A percentile compares a stretch with the other conserved stretches of the same genome.
These are phyloP conservation scores for Dioscorea dumetorum DNA, from an alignment of 106 monocot species.

Conservation along the genomic window DNA sequence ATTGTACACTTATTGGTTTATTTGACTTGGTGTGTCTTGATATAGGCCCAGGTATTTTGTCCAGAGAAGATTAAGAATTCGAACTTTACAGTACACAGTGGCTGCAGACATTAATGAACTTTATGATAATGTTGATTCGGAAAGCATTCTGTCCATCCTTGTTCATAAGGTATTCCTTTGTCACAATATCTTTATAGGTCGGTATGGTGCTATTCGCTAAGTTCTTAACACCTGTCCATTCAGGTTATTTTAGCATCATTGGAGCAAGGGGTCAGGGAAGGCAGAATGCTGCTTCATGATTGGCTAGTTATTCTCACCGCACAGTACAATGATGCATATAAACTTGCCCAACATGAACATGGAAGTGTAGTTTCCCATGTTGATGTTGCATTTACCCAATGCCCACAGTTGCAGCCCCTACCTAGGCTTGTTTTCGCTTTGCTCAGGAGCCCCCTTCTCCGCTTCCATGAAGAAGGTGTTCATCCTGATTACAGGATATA, in stretches of 20 bases:
- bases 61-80: slow-evolving; percentile 75
- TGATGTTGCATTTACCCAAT: slow-evolving; percentile 79
- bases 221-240: too few species aligned
- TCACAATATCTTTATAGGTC: background rate
- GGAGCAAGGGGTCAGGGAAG: slow-evolving; percentile 97
- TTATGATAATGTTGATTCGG: slow-evolving; percentile 86
- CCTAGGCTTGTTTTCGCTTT: slow-evolving; percentile 93
- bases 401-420: slow-evolving; percentile 77
- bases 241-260: slow-evolving; percentile 90
- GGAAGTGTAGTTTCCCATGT: slow-evolving; percentile 28
- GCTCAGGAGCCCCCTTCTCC: slow-evolving; percentile 85
- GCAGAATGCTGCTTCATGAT: slow-evolving; percentile 76
- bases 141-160: slow-evolving; percentile 75
- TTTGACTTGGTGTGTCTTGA: background rate
- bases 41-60: slow-evolving; percentile 64
- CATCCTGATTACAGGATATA: slow-evolving; percentile 96
- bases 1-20: too few species aligned
- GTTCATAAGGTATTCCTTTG: slow-evolving; percentile 77
- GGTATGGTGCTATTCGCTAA: background rate
- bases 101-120: slow-evolving; percentile 67
- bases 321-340: slow-evolving; percentile 72
- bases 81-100: slow-evolving; percentile 62
- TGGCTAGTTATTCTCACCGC: slow-evolving; percentile 96
- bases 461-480: slow-evolving; percentile 91
- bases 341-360: slow-evolving; percentile 30